Evolutionary conservation across 495 filamentous ascomycete genomes (phyloP), one percentile per base, ranked within the genome.

Genomic region (Neurospora tetraspora): DNA sequence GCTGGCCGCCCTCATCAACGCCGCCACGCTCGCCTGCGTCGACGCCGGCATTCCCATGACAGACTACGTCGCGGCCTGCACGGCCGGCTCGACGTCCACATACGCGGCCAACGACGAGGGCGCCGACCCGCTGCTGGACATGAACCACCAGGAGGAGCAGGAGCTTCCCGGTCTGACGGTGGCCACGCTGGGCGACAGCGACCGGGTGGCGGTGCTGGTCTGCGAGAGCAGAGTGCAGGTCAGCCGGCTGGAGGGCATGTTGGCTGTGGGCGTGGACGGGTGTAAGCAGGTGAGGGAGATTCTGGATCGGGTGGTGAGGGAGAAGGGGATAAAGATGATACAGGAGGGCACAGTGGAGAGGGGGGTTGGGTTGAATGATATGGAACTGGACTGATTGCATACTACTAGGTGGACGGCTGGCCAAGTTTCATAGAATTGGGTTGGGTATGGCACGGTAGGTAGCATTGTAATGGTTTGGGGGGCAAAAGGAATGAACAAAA

Each of bases 41-140:
- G 96, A 98, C 78, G 96, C 96, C 3, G 96, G 96, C 38, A 89
- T 99, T 36, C 96, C 96, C 42, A 98, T 98, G 94, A 86, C 87
- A 3, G 93, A 96, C 77, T 94, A 97, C 77, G 86, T 98, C 0
- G 88, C 87, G n/a, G 93, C 94, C 12, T 96, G 93, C 81, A 97
- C 94, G 11, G 89, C 91, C 1, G 96, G 93, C 18, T 91, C 91
- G 76, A 94, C 92, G 12, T 87, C 85, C 0, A 88, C 88, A 23
- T 89, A 89, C 42, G 85, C 85, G 18, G 86, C 87, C n/a, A 84
- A 84, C 43, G 91, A 92, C 75, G 89, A 89, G 69, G 76, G 71
- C n/a, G 89, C 93, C 3, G 94, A 98, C 77, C 96, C 96, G 20
- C 79, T 99, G 69, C 84, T 99, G 68, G 96, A 99, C 82, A 80